phyloP scores from a whole-genome alignment of 2,329 filamentous ascomycete species.

The Aspergillus caelatus region DNA sequence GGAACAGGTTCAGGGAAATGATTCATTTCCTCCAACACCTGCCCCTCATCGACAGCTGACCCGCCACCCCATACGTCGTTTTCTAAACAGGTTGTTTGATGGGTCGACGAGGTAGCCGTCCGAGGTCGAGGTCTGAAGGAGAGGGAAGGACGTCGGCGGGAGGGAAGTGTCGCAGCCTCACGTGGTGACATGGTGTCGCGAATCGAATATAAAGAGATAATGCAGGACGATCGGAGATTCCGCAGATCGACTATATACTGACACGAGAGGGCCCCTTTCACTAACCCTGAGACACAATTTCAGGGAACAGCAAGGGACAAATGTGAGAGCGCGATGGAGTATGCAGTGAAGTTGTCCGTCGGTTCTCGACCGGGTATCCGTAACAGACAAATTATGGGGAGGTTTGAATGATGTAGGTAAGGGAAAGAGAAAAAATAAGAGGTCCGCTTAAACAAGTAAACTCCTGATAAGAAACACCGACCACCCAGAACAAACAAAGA shows the following conservation, averaged over 20 bases:
- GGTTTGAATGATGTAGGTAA: slow-evolving; percentile 9
- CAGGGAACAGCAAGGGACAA: slow-evolving; percentile 19
- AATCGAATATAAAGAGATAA: slow-evolving; percentile 15
- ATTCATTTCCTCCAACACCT: slow-evolving; percentile 36
- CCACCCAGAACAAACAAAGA: slow-evolving; percentile 10
- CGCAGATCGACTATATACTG: slow-evolving; percentile 14
- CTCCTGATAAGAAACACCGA: slow-evolving; percentile 12
- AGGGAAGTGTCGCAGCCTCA: slow-evolving; percentile 31
- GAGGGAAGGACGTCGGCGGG: slow-evolving; percentile 43
- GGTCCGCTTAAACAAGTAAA: slow-evolving; percentile 1
- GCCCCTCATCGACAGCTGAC: slow-evolving; percentile 26
- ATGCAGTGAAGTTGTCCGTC: background rate
- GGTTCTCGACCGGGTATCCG: background rate
- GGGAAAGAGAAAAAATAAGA: slow-evolving; percentile 6
- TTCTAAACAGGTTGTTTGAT: slow-evolving; percentile 23
- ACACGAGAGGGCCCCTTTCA: slow-evolving; percentile 10
- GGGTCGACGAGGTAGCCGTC: slow-evolving; percentile 35
- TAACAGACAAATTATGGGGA: slow-evolving; percentile 8
- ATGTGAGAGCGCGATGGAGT: background rate
- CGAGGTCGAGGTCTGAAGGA: slow-evolving; percentile 41
- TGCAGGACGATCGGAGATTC: slow-evolving; percentile 9
- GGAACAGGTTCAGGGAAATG: slow-evolving; percentile 34
- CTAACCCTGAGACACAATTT: slow-evolving; percentile 10
- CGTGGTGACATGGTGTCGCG: slow-evolving; percentile 33
- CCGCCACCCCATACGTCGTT: slow-evolving; percentile 29